A percentile compares a stretch with the other conserved stretches of the same genome.
Conservation (phyloP, 495 filamentous ascomycete genomes). For the Annulohypoxylon stygium region DNA sequence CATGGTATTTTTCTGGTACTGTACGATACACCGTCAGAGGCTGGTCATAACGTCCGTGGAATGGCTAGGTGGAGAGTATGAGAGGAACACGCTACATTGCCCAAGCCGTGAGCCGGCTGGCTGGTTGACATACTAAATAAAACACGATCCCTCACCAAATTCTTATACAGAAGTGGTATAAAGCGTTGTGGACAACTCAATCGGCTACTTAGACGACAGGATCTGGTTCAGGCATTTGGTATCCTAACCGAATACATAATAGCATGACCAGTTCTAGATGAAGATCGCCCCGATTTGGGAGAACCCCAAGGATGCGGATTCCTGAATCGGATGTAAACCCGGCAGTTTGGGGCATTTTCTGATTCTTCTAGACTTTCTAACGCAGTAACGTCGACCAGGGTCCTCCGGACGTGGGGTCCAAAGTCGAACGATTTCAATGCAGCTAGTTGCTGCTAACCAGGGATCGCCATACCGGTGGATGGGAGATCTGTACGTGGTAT, state of each 20-base stretch:
- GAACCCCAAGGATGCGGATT: conserved; percentile 43
- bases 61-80: conserved; percentile 1
- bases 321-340: conserved; percentile 55
- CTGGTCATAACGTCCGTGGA: conserved; percentile 1
- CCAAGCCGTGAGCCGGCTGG: background rate
- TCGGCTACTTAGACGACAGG: conserved; percentile 27
- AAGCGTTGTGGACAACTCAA: conserved; percentile 25
- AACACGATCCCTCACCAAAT: conserved; percentile 1
- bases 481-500: conserved; percentile 34
- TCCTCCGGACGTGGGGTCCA: conserved; percentile 41
- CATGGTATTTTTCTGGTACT: conserved; percentile 20
- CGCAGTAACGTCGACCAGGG: conserved; percentile 29
- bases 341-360: conserved; percentile 49
- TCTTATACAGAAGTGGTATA: background rate
- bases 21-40: conserved; percentile 17
- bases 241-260: conserved; percentile 38
- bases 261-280: conserved; percentile 41
- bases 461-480: conserved; percentile 37
- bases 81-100: conserved; percentile 4
- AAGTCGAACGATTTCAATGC: conserved; percentile 42
- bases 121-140: conserved; percentile 2
- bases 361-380: conserved; percentile 44
- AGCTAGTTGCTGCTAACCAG: conserved; percentile 23
- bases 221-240: conserved; percentile 46
- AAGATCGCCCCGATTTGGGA: conserved; percentile 48